Percentiles rank a stretch among this genome's conserved stretches.
phyloP scores from a whole-genome alignment of 805 yeast genomes.

The Monosporozyma yasuniensis region DNA sequence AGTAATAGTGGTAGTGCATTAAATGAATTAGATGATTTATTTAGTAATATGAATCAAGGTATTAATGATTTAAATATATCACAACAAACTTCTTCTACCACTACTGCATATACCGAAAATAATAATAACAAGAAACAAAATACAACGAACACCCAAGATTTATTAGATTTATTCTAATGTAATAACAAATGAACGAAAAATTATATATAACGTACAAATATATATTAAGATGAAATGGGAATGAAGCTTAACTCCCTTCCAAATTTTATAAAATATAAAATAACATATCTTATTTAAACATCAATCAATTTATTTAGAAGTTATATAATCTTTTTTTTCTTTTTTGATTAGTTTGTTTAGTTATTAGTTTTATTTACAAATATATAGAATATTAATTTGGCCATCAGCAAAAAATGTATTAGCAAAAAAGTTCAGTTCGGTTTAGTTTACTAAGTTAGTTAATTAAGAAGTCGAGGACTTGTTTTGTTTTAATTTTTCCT shows the following conservation, averaged over 20 bases:
- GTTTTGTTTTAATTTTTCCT: conserved; percentile 16
- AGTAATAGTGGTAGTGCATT: conserved; percentile 37
- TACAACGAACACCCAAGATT: conserved; percentile 19
- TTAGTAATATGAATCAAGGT: conserved; percentile 11
- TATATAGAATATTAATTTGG: background rate
- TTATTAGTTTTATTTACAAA: background rate
- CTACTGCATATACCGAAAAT: background rate
- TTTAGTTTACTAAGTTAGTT: too few relatives aligned
- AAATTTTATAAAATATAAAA: background rate
- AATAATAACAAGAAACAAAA: background rate
- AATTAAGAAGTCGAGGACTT: background rate
- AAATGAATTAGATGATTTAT: conserved; percentile 70
- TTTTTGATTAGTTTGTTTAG: too few relatives aligned
- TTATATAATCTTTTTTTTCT: background rate
- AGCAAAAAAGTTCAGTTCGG: background rate
- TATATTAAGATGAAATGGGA: background rate
- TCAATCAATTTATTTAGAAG: background rate
- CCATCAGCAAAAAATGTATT: background rate
- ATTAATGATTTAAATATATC: conserved; percentile 29
- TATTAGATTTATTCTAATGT: conserved; percentile 22
- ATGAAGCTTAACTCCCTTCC: background rate
- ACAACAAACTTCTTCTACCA: background rate
- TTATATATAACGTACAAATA: background rate
- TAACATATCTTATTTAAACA: background rate
- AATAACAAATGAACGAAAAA: background rate